Evolutionary conservation across 2,329 filamentous ascomycete genomes (phyloP).

Genomic region (Clonostachys chloroleuca): DNA sequence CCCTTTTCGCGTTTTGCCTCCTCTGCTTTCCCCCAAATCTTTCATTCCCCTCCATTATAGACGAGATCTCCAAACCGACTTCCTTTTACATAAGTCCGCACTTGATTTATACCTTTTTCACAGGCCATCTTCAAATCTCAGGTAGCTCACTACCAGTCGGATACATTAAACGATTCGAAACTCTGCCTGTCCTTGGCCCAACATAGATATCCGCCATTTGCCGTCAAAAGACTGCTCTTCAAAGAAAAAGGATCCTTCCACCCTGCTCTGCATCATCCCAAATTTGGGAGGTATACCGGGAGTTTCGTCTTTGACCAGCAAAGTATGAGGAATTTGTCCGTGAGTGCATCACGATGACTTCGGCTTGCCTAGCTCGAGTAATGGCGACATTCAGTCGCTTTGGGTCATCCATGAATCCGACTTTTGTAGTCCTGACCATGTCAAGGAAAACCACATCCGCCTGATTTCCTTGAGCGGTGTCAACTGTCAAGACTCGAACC

Average conservation of each 20-base stretch:
- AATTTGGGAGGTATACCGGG: constrained; percentile 16
- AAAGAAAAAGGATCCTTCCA: background rate
- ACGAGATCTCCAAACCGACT: too few relatives aligned
- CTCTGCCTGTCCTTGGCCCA: too few relatives aligned
- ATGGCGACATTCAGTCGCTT: constrained; percentile 40
- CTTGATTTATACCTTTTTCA: too few relatives aligned
- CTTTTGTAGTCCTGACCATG: constrained; percentile 31
- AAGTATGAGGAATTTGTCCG: constrained; percentile 18
- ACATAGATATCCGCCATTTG: too few relatives aligned
- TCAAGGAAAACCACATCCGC: constrained; percentile 43
- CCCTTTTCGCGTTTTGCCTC: too few relatives aligned
- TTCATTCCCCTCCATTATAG: too few relatives aligned
- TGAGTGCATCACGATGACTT: constrained; percentile 38
- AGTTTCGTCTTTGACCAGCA: constrained; percentile 5
- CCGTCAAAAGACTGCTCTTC: too few relatives aligned
- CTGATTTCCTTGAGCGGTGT: constrained; percentile 40
- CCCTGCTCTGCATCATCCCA: constrained; percentile 20
- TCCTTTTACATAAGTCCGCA: too few relatives aligned
- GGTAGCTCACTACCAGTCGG: too few relatives aligned
- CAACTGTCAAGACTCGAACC: constrained; percentile 35
- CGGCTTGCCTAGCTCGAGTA: constrained; percentile 36
- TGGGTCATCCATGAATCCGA: constrained; percentile 35
- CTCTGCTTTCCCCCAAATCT: too few relatives aligned
- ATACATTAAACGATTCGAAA: too few relatives aligned
- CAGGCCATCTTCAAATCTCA: too few relatives aligned